These are phyloP conservation scores for Warburgia ugandensis DNA, from an alignment of 164 flowering plant species.

Conservation along the genomic window DNA sequence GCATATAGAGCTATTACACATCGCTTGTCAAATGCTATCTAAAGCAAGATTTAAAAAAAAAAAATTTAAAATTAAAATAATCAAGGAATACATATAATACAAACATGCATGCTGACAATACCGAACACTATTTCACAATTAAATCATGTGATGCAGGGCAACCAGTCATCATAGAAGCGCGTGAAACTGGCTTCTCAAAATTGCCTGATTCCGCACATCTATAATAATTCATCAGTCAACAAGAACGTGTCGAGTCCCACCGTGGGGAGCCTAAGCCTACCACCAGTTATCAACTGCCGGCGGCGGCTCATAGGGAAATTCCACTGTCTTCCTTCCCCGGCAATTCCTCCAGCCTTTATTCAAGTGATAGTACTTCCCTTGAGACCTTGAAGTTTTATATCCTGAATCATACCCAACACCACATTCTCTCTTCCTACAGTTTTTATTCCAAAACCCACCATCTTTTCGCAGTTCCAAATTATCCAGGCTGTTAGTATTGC, in stretches of 20 bases:
- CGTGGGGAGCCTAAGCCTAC: constrained; percentile 15
- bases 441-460: constrained; percentile 12
- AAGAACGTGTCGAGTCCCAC: constrained; percentile 18
- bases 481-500: constrained; percentile 3
- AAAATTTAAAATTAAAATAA: no score
- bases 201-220: neutral
- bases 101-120: no score
- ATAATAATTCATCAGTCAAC: constrained; percentile 5
- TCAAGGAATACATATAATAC: no score
- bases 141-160: no score
- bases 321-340: constrained; percentile 25
- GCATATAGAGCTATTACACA: no score
- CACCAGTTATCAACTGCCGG: constrained; percentile 5
- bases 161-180: no score
- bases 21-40: no score
- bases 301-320: constrained; percentile 19
- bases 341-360: constrained; percentile 23
- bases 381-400: constrained; percentile 34
- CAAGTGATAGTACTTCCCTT: constrained; percentile 19
- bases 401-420: constrained; percentile 19
- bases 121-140: no score
- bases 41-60: no score
- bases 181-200: constrained; percentile 6
- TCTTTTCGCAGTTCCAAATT: constrained; percentile 10
- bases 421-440: constrained; percentile 32